phyloP scores from a whole-genome alignment of 345 rosid species.

The Acer negundo region DNA sequence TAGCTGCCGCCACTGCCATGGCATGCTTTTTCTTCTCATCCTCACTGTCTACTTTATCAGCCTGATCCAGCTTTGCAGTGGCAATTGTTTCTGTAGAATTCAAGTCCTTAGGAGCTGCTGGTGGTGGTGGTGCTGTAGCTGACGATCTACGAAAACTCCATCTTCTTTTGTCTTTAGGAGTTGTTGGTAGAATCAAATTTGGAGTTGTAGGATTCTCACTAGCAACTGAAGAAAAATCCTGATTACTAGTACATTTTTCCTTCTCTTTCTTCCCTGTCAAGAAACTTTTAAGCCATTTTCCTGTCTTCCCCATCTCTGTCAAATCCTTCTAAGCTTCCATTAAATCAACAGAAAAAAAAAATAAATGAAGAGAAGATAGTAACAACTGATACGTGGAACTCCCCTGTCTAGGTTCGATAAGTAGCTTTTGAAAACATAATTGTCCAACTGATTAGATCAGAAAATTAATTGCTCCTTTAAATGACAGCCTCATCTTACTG shows the following conservation, averaged over 20 bases:
- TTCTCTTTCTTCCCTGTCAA: conserved; percentile 70
- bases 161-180: conserved; percentile 77
- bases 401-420: not conserved
- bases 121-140: conserved; percentile 38
- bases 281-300: conserved; percentile 78
- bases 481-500: conserved; percentile 38
- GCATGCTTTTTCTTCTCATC: conserved; percentile 51
- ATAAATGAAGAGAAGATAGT: conserved; percentile 8
- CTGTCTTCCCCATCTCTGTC: conserved; percentile 72
- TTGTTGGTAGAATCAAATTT: conserved; percentile 40
- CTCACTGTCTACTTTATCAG: conserved; percentile 25
- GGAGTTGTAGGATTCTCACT: conserved; percentile 52
- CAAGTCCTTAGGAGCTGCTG: conserved; percentile 35
- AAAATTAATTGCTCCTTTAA: conserved; percentile 8
- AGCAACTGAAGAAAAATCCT: conserved; percentile 20
- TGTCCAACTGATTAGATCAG: conserved; percentile 12
- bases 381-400: conserved; percentile 24
- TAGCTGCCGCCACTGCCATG: conserved; percentile 46
- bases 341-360: conserved; percentile 25
- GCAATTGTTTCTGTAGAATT: conserved; percentile 33
- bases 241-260: conserved; percentile 22
- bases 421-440: conserved; percentile 19
- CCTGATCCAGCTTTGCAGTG: conserved; percentile 22
- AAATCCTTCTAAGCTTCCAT: conserved; percentile 26
- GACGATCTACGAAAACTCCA: conserved; percentile 94